A percentile compares a stretch with the other conserved stretches of the same genome.
phyloP scores from a whole-genome alignment of 768 basidiomycete genomes.

The Holtermannia corniformis region DNA sequence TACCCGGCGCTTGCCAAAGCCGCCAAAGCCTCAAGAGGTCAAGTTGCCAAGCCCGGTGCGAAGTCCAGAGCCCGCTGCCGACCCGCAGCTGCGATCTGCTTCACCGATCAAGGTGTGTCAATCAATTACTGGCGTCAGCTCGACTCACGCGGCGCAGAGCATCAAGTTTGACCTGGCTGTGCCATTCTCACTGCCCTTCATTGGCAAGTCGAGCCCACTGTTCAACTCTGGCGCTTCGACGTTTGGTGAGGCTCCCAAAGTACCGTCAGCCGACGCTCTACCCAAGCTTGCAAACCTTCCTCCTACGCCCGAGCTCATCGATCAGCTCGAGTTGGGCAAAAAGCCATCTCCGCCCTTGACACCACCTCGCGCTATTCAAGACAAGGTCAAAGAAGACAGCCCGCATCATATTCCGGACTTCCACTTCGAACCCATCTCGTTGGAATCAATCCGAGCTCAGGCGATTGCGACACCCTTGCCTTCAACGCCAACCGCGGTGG shows the following conservation, averaged over 20 bases:
- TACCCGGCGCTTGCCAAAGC: slow-evolving; percentile 22
- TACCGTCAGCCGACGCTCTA: not conserved
- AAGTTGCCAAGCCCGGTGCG: slow-evolving; percentile 34
- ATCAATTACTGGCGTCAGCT: not conserved
- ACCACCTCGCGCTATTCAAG: slow-evolving; percentile 14
- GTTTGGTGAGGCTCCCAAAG: slow-evolving; percentile 10
- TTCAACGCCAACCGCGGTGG: not conserved
- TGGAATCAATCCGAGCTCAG: not conserved
- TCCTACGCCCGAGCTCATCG: not conserved
- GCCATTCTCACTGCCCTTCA: slow-evolving; percentile 33
- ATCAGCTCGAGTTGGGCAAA: no score
- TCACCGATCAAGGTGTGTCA: not conserved
- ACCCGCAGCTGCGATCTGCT: not conserved
- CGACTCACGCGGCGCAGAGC: slow-evolving; percentile 7
- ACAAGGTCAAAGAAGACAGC: slow-evolving; percentile 9
- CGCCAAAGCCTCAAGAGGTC: slow-evolving; percentile 26
- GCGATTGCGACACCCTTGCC: not conserved
- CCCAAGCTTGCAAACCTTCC: not conserved
- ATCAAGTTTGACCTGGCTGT: slow-evolving; percentile 23
- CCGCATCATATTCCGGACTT: slow-evolving; percentile 36
- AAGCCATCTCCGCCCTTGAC: slow-evolving; percentile 30
- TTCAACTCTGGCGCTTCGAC: slow-evolving; percentile 17
- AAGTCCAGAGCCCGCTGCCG: slow-evolving; percentile 5
- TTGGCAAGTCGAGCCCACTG: slow-evolving; percentile 32
- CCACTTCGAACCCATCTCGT: slow-evolving; percentile 17